Base-by-base conservation (phyloP, 2,329 filamentous ascomycete species). In the Diaporthe vexans region DNA sequence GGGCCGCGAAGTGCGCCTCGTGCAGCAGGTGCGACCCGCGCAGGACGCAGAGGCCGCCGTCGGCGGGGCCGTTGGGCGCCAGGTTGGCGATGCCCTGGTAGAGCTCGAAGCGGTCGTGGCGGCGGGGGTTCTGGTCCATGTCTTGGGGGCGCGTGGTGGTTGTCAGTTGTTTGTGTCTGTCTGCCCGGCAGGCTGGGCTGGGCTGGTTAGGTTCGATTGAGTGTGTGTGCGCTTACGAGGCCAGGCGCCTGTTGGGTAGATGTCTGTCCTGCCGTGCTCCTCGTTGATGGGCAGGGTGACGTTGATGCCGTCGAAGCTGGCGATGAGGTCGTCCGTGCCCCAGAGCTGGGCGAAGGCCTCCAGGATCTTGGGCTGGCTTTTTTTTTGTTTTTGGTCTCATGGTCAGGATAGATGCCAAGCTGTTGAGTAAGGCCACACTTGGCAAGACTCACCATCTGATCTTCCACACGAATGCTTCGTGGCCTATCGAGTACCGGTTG, bases 261-360 rank as follows among this genome's bases (percentile, higher is more conserved):
- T 68, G n/a, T 75, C 73, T 24, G 73, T 73, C 26, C 73, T 68
- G 3, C 73, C 8, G 70, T 61, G 9, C 29, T 69, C 29, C 8
- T 73, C 54, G 52, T 75, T 75, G 70, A 73, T 46, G 29, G 70
- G 73, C 4, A 73, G 37, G 37, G 73, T 68, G 26, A 75, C 26
- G 43, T 75, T 75, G 8, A 75, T 75, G 11, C 73, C 73, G 24
- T 75, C 73, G 54, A 75, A 75, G 29, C 58, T 73, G 52, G 73
- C 70, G 9, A 75, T 73, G 10, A 73, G 61, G 56, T 75, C 73
- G n/a, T 75, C 61, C 46, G 70, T 73, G 4, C 58, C 70, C 73
- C 73, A 75, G 24, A 69, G n/a, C 43, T 68, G 61, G 24, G 70
- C 70, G 54, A 75, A 75, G 8, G 33, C 63, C 21, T 73, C 70